These are phyloP conservation scores for Penicillium samsonianum DNA, from an alignment of 495 filamentous ascomycete species.

Conservation along the genomic window DNA sequence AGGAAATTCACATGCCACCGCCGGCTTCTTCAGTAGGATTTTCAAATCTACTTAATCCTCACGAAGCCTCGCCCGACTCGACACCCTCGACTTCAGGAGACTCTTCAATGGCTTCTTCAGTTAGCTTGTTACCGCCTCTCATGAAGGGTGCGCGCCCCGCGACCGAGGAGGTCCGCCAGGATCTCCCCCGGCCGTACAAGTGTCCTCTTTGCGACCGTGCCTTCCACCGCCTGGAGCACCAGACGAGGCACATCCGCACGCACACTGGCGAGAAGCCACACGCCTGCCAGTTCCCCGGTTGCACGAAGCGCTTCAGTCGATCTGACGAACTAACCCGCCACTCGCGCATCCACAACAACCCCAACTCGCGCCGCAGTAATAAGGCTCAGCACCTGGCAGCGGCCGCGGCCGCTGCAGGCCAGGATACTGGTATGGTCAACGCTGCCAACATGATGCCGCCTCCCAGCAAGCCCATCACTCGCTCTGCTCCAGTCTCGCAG, in stretches of 20 bases:
- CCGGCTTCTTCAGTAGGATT: constrained; percentile 72
- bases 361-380: constrained; percentile 92
- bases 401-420: constrained; percentile 52
- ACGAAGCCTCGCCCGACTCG: constrained; percentile 38
- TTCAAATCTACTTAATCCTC: constrained; percentile 74
- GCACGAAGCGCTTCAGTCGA: constrained; percentile 95
- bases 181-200: constrained; percentile 95
- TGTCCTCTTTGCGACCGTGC: constrained; percentile 98
- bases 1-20: constrained; percentile 68
- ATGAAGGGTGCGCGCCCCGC: constrained; percentile 66
- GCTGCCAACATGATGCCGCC: constrained; percentile 70
- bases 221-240: constrained; percentile 97
- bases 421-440: constrained; percentile 53
- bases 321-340: constrained; percentile 97
- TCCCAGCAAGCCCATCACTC: constrained; percentile 67
- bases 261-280: constrained; percentile 99
- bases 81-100: constrained; percentile 33
- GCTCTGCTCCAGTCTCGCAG: constrained; percentile 87
- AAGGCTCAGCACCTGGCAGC: constrained; percentile 71
- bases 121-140: constrained; percentile 64
- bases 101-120: constrained; percentile 66
- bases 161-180: constrained; percentile 62
- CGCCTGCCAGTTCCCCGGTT: constrained; percentile 89
- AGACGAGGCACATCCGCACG: constrained; percentile 95
- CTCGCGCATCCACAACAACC: constrained; percentile 98